A percentile compares a stretch with the other conserved stretches of the same genome.
These are phyloP conservation scores for Rachicladosporium sp. DNA, from an alignment of 2,329 filamentous ascomycete genomes.

Conservation along the genomic window DNA sequence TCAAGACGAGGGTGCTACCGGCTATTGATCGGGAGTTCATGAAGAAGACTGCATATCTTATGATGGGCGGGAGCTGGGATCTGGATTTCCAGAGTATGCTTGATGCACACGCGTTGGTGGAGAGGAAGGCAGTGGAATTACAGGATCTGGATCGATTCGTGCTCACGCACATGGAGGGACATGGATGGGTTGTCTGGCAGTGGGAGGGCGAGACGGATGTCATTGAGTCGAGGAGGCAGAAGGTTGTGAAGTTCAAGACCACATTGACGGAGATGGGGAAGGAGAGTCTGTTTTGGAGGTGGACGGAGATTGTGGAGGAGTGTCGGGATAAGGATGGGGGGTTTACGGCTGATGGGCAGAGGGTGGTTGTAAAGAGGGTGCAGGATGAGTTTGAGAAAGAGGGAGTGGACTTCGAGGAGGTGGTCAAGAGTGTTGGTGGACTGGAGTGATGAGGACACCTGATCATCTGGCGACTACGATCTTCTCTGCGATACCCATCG, in stretches of 20 bases:
- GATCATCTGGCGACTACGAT: too few species aligned
- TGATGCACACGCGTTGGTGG: constrained; percentile 55
- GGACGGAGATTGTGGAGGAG: constrained; percentile 86
- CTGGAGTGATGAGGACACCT: constrained; percentile 26
- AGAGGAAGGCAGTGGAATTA: constrained; percentile 44
- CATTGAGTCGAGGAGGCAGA: constrained; percentile 54
- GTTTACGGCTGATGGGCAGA: constrained; percentile 63
- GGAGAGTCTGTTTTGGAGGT: constrained; percentile 79
- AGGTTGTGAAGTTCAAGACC: constrained; percentile 71
- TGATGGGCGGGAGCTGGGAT: constrained; percentile 78
- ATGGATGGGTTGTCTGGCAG: constrained; percentile 45
- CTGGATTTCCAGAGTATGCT: constrained; percentile 77
- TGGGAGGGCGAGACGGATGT: constrained; percentile 30
- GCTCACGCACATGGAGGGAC: constrained; percentile 55
- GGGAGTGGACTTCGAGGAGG: constrained; percentile 68
- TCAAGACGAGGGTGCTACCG: constrained; percentile 50
- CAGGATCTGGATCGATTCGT: constrained; percentile 59
- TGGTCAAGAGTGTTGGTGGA: constrained; percentile 61
- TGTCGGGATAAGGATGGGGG: constrained; percentile 69
- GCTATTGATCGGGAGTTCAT: constrained; percentile 58
- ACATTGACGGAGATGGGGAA: constrained; percentile 64
- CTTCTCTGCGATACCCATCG: too few species aligned
- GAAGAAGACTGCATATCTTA: constrained; percentile 74
- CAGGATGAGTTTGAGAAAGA: constrained; percentile 62
- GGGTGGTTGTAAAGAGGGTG: constrained; percentile 59